Evolutionary conservation across 1,139 yeast genomes (phyloP), one percentile per base, ranked within the genome.

Genomic region (Suhomyces kunorum): DNA sequence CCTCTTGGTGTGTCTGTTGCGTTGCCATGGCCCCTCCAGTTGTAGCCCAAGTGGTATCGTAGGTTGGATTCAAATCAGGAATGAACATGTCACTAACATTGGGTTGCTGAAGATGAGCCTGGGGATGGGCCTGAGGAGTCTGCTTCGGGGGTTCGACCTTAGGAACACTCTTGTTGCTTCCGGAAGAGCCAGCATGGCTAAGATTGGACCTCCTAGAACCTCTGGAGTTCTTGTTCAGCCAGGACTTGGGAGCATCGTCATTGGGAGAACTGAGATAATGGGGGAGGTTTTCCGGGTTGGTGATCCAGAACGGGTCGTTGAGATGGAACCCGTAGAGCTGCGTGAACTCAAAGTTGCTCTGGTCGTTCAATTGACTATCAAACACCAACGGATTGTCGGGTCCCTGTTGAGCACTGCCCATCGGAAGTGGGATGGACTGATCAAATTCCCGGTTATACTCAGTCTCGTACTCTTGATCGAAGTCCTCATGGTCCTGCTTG

Each of bases 251-350:
- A 4, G 45, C 55, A 16, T 61, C 68, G 30, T 65, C 70, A 38
- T 63, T 59, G 1, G 72, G 72, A 2, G 70, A 63, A 28, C 66
- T 63, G 24, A 68, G 50, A 39, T 64, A 67, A 42, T 63, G 66
- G 1, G 74, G 74, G 23, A 68, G 48, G 42, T 66, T 67, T 34
- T 68, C 74, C 0, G 74, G 73, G 39, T 64, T 66, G 2, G 73
- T 62, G 35, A 67, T 57, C 76, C 76, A 71, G 42, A 68, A 70
- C 7, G 76, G 76, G 49, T 71, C 76, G 37, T 56, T 59, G 33
- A 68, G 51, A 36, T 68, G 64, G 45, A 66, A 62, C 6, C 66
- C 64, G 18, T 53, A 53, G 27, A 57, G 23, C 17, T 42, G 42
- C 23, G 45, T 34, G n/a, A 42, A 38, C 23, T 42, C 39, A 29